Evolutionary conservation across 129 eudicot species (phyloP), one percentile per base, ranked within the genome.

Genomic region (Escallonia herrerae): DNA sequence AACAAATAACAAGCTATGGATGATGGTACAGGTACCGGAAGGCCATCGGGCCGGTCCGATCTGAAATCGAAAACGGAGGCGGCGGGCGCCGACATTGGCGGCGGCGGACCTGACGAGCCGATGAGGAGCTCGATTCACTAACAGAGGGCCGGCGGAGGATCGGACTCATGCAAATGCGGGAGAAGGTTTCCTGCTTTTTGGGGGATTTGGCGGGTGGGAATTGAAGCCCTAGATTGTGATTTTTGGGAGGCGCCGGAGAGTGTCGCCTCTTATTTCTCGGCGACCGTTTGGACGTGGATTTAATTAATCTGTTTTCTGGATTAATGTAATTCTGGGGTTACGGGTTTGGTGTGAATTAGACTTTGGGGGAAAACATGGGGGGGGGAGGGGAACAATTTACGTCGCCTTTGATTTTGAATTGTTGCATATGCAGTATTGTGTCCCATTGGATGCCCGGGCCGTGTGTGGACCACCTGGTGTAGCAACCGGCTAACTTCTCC

Each of bases 11-110:
- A 3, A 40, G 33, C 7, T 12, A 4, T 11, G 13, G 41, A 2
- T 6, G 37, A 40, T 9, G 15, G 8, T 6, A 37, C 50, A 44
- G 60, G 9, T 60, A 74, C 69, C 66, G 9, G 44, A 1, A 42
- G n/a, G 40, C 6, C 49, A 37, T 60, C 54, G 9, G 65, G 69
- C 46, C 56, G 71, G 14, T 71, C 76, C 67, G 78, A 75, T 72
- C 73, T 66, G 55, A 67, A 66, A 13, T 43, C 63, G 46, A 80
- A 55, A 12, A 71, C 63, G 49, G 74, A 60, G 56, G 59, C 62
- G 8, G 73, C 65, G 50, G 80, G 61, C 67, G 84, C 45, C 65
- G 77, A 65, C 84, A 65, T 77, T 76, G 81, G 63, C 81, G 76
- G 68, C 15, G 68, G 65, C 60, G 65, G 45, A 52, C 70, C 55